phyloP scores from a whole-genome alignment of 2,329 filamentous ascomycete genomes.

The Xylaria digitata region DNA sequence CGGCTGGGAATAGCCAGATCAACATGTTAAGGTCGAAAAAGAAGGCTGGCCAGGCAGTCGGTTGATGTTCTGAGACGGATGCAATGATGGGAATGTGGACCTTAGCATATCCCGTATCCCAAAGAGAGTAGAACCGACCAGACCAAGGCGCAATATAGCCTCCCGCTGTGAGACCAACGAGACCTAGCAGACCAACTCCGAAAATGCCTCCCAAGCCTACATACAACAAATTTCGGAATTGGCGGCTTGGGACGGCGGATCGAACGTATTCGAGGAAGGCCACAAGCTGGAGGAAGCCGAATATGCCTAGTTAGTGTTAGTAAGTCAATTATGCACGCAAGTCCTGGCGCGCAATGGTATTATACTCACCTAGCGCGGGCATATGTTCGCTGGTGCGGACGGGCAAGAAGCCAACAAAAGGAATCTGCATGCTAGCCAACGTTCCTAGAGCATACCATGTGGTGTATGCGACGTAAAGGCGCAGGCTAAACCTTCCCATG shows the following conservation, averaged over 20 bases:
- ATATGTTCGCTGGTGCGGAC: slow-evolving; percentile 99
- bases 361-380: slow-evolving; percentile 83
- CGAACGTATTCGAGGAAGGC: slow-evolving; percentile 92
- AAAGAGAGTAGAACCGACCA: slow-evolving; percentile 98
- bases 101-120: slow-evolving; percentile 98
- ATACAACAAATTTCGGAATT: slow-evolving; percentile 91
- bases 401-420: slow-evolving; percentile 96
- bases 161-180: slow-evolving; percentile 88
- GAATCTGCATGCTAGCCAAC: slow-evolving; percentile 98
- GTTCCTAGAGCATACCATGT: slow-evolving; percentile 98
- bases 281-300: slow-evolving; percentile 93
- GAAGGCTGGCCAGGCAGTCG: slow-evolving; percentile 98
- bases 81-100: slow-evolving; percentile 99
- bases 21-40: slow-evolving; percentile 99
- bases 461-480: slow-evolving; percentile 95
- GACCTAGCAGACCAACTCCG: slow-evolving; percentile 74
- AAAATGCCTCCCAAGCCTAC: slow-evolving; percentile 81
- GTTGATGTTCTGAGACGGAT: slow-evolving; percentile 99
- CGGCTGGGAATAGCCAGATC: slow-evolving; percentile 98
- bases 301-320: slow-evolving; percentile 73
- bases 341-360: background rate
- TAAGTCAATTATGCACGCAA: background rate
- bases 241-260: slow-evolving; percentile 86
- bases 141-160: slow-evolving; percentile 98
- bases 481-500: slow-evolving; percentile 96